Conservation (phyloP, 495 filamentous ascomycete species). For the Trichoderma orchidacearum region DNA sequence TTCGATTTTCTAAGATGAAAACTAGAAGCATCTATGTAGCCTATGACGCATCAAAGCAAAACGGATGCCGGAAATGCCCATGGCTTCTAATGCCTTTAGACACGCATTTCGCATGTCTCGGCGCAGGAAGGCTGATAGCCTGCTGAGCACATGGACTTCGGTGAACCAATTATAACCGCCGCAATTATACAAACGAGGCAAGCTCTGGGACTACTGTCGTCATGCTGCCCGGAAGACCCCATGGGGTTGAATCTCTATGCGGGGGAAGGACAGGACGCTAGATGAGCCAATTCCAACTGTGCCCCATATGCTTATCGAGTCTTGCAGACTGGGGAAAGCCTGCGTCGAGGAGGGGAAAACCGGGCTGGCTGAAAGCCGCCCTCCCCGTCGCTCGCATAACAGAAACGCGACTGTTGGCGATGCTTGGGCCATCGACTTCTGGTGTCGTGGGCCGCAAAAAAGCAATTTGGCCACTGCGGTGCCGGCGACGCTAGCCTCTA, state of each 20-base stretch:
- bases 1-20: too few species aligned
- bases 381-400: too few species aligned
- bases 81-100: too few species aligned
- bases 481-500: background rate
- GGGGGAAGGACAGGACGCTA: background rate
- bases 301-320: background rate
- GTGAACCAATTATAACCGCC: background rate
- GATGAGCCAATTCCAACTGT: background rate
- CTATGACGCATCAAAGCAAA: too few species aligned
- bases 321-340: background rate
- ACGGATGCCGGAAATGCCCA: too few species aligned
- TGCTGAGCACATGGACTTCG: background rate
- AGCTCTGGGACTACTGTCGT: too few species aligned
- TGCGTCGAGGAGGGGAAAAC: too few species aligned
- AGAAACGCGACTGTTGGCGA: background rate
- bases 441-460: constrained; percentile 1
- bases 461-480: background rate
- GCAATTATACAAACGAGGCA: background rate
- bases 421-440: background rate
- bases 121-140: background rate
- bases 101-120: too few species aligned
- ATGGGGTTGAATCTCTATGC: background rate
- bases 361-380: too few species aligned
- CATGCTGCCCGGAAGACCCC: background rate
- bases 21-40: too few species aligned